Percentiles rank a stretch among this genome's conserved stretches.
Conservation (phyloP, 2,329 filamentous ascomycete species). For the Pestalotiopsis fici region DNA sequence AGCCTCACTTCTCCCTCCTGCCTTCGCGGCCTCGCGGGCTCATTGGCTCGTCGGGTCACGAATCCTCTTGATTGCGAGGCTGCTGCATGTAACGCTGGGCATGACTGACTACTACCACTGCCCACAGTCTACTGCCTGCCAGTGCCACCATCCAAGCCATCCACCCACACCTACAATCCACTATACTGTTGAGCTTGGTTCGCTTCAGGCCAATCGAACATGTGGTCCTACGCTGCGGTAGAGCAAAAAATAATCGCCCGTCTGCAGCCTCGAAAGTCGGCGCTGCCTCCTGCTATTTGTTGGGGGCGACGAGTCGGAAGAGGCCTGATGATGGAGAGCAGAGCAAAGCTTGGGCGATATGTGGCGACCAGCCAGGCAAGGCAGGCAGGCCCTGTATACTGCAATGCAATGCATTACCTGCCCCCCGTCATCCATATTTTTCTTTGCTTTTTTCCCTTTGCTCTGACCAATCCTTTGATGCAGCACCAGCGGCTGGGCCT, state of each 20-base stretch:
- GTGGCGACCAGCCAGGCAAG: neutral
- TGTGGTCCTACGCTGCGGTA: neutral
- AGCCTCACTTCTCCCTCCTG: constrained; percentile 12
- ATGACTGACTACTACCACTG: constrained; percentile 8
- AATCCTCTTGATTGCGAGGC: constrained; percentile 29
- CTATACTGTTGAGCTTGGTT: constrained; percentile 4
- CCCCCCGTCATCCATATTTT: neutral
- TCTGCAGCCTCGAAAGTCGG: constrained; percentile 7
- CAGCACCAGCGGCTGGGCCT: neutral
- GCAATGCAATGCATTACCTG: constrained; percentile 4
- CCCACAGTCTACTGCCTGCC: neutral
- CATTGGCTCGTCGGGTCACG: constrained; percentile 6
- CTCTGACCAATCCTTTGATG: neutral
- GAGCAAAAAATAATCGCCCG: neutral
- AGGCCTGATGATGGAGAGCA: neutral
- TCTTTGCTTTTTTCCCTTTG: neutral
- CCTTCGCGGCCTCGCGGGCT: constrained; percentile 17
- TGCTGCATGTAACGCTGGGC: constrained; percentile 30
- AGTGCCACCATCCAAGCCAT: constrained; percentile 5
- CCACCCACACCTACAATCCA: neutral
- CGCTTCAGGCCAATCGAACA: neutral
- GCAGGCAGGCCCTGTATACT: neutral
- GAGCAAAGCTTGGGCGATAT: neutral
- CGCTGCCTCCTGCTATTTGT: neutral
- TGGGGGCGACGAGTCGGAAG: neutral